Evolutionary conservation across 192 early-diverging fungal species (phyloP).

Genomic region (Mycoemilia scoparia): DNA sequence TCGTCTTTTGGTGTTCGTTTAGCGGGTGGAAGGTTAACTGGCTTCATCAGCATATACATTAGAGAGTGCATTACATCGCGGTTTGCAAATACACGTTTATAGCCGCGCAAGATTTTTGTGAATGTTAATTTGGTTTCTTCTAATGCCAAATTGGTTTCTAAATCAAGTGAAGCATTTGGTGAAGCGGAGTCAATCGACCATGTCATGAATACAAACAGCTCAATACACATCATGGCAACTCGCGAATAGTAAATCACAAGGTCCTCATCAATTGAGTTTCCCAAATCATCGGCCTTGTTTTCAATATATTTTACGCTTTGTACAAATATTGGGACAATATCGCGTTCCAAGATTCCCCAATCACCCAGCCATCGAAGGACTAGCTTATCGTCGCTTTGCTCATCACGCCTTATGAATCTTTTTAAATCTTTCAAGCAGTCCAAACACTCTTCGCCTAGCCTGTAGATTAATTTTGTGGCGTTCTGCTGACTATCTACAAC

Average conservation of each 20-base stretch:
- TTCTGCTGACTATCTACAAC: too few relatives aligned
- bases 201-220: slow-evolving; percentile 76
- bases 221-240: slow-evolving; percentile 33
- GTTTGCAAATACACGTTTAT: slow-evolving; percentile 52
- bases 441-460: slow-evolving; percentile 64
- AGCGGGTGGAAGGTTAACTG: background rate
- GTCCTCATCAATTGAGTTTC: background rate
- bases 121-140: slow-evolving; percentile 21
- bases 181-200: slow-evolving; percentile 53
- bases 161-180: slow-evolving; percentile 12
- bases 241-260: slow-evolving; percentile 4
- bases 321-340: slow-evolving; percentile 60
- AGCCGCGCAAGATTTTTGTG: slow-evolving; percentile 35
- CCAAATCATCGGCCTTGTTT: slow-evolving; percentile 4
- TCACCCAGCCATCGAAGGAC: slow-evolving; percentile 48
- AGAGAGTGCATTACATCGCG: slow-evolving; percentile 9
- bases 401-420: slow-evolving; percentile 61
- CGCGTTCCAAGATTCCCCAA: slow-evolving; percentile 53
- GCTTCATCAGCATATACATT: slow-evolving; percentile 9
- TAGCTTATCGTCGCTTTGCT: slow-evolving; percentile 37
- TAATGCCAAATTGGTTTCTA: slow-evolving; percentile 8
- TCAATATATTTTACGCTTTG: slow-evolving; percentile 17
- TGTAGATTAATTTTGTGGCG: slow-evolving; percentile 30
- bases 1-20: slow-evolving; percentile 6
- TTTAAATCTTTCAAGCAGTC: slow-evolving; percentile 78